phyloP scores from a whole-genome alignment of 176 grass and related monocot species.

The Rhipidocladum racemiflorum region DNA sequence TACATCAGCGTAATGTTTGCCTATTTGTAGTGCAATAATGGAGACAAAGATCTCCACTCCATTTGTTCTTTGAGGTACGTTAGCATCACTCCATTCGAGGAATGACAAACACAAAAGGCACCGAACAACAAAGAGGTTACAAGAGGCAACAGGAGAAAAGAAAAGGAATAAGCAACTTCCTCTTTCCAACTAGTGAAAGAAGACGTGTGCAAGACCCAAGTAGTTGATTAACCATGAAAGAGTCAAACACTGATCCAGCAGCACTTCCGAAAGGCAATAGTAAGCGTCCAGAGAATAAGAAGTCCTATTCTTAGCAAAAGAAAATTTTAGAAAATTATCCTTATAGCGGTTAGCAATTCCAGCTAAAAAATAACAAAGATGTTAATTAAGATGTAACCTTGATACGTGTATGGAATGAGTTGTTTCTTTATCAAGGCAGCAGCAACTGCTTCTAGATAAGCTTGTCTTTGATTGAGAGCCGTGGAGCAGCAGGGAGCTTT shows the following conservation, averaged over 20 bases:
- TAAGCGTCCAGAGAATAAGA: neutral
- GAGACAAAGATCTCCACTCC: neutral
- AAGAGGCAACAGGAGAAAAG: neutral
- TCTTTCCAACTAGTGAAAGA: neutral
- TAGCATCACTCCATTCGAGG: no score
- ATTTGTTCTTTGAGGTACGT: neutral
- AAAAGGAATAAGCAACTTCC: neutral
- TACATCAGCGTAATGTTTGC: slow-evolving; percentile 5
- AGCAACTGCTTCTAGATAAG: neutral
- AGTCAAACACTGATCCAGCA: neutral
- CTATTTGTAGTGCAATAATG: neutral
- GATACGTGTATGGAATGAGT: neutral
- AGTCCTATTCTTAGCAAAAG: neutral
- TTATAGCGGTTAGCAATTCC: neutral
- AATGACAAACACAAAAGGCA: no score
- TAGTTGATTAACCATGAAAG: neutral
- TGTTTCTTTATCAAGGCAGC: neutral
- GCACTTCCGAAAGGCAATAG: neutral
- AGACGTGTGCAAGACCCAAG: neutral
- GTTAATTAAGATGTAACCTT: neutral
- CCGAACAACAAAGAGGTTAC: no score
- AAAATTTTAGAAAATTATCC: neutral
- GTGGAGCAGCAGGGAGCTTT: neutral
- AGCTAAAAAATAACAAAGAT: neutral
- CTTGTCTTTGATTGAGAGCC: neutral